phyloP scores from a whole-genome alignment of 2,329 filamentous ascomycete species.

The Fusarium longipes region DNA sequence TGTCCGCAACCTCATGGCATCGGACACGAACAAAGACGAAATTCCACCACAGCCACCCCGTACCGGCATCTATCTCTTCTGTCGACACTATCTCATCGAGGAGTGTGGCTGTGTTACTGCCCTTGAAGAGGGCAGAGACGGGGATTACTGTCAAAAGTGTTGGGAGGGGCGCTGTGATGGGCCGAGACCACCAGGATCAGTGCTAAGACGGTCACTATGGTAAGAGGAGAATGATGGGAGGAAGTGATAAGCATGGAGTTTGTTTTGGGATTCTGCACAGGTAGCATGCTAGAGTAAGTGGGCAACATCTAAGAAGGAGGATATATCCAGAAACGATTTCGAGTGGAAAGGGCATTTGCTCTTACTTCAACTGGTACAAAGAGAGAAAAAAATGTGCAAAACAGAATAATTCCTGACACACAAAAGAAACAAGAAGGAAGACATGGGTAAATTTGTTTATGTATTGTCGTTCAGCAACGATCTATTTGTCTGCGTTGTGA shows the following conservation, averaged over 20 bases:
- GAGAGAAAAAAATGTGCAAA: not conserved
- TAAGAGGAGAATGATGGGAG: constrained; percentile 15
- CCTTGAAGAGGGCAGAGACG: constrained; percentile 16
- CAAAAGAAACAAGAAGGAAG: not conserved
- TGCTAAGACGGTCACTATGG: constrained; percentile 24
- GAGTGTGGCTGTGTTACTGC: constrained; percentile 32
- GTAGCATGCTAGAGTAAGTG: not conserved
- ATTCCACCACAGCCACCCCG: constrained; percentile 30
- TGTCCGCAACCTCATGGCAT: constrained; percentile 21
- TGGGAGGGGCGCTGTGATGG: constrained; percentile 40
- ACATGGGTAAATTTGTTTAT: constrained; percentile 2
- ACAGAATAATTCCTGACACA: not conserved
- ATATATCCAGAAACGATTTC: not conserved
- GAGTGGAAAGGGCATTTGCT: constrained; percentile 12
- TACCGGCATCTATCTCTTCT: constrained; percentile 35
- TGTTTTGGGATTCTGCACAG: not conserved
- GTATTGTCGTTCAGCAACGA: constrained; percentile 7
- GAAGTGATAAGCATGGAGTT: too few species aligned
- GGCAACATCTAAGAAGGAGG: not conserved
- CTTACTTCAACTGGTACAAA: constrained; percentile 10
- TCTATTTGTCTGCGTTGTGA: constrained; percentile 24
- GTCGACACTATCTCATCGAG: constrained; percentile 33
- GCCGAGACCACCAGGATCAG: constrained; percentile 26
- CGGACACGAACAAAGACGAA: constrained; percentile 11
- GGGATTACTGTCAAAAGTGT: constrained; percentile 42